A percentile compares a stretch with the other conserved stretches of the same genome.
Conservation (phyloP, 805 yeast species). For the Jamesozyma gamospora region DNA sequence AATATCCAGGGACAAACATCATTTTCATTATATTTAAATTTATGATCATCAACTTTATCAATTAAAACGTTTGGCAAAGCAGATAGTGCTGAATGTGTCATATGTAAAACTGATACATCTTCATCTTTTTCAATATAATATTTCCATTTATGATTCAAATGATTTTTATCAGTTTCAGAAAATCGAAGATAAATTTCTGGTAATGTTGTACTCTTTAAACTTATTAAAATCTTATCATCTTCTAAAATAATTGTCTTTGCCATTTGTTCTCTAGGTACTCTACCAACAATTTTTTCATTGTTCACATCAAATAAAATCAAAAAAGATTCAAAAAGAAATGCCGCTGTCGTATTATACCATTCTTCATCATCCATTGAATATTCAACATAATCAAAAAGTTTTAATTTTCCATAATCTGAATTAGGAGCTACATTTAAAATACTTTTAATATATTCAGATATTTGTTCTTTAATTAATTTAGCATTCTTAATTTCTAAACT, state of each 20-base stretch:
- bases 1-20: conserved; percentile 12
- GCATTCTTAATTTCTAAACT: not conserved
- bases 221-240: conserved; percentile 26
- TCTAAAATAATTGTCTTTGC: conserved; percentile 25
- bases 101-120: conserved; percentile 26
- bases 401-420: conserved; percentile 8
- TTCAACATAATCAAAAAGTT: conserved; percentile 34
- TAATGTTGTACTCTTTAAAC: conserved; percentile 32
- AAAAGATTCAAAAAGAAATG: conserved; percentile 10
- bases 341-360: conserved; percentile 30
- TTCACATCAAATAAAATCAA: conserved; percentile 15
- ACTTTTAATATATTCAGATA: not conserved
- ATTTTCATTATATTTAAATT: not conserved
- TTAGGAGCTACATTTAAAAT: not conserved
- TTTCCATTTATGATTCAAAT: conserved; percentile 35
- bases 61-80: conserved; percentile 27
- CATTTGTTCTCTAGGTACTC: conserved; percentile 30
- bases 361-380: conserved; percentile 35
- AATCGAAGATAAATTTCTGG: conserved; percentile 36
- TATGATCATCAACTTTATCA: not conserved
- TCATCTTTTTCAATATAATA: conserved; percentile 18
- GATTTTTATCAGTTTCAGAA: conserved; percentile 16
- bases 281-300: conserved; percentile 31
- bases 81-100: conserved; percentile 44
- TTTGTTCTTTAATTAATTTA: not conserved